Evolutionary conservation across 2,329 filamentous ascomycete genomes (phyloP), one percentile per base, ranked within the genome.

Genomic region (Emmonsia crescens): DNA sequence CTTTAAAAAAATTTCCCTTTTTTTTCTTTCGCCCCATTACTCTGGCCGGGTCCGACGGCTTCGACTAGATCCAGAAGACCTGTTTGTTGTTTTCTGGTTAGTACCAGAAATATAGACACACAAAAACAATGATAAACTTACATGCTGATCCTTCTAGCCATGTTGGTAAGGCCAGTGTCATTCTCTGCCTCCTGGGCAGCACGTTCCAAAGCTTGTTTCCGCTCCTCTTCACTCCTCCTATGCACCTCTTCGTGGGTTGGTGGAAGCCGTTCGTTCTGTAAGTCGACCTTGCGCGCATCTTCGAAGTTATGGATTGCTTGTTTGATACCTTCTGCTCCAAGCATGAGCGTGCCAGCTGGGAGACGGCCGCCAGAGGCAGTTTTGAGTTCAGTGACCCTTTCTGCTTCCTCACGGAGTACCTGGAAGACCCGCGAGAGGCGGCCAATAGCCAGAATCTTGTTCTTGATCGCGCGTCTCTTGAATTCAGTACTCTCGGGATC

Each of bases 381-480:
- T 84, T 99, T 99, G 75, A 99, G 85, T 77, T 99, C 94, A 46
- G 93, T 96, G 61, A 99, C 92, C 69, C 89, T 86, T 80, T 99
- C 94, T 1, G 92, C 96, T 77, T 99, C 94, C 78, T 99, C 94
- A 71, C 94, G 91, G 69, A 99, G 78, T 58, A 99, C 94, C 75
- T 99, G 94, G 87, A 99, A 99, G 64, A 99, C 94, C 69, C 94
- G 89, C 44, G 94, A 97, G 66, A 99, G 82, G 68, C 94, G 90
- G 36, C 94, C 94, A 71, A 99, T 99, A 64, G 94, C 94, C 69
- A 99, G 80, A 72, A 99, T 97, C 82, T 99, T 99, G 86, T 99
- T 99, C 83, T 97, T 97, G 83, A 99, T 96, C 3, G 92, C 92
- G 54, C 92, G 87, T 71, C 94, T 85, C 83, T 96, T 97, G 81